Evolutionary conservation across 768 basidiomycete genomes (phyloP).

Genomic region (Cubamyces lactineus): DNA sequence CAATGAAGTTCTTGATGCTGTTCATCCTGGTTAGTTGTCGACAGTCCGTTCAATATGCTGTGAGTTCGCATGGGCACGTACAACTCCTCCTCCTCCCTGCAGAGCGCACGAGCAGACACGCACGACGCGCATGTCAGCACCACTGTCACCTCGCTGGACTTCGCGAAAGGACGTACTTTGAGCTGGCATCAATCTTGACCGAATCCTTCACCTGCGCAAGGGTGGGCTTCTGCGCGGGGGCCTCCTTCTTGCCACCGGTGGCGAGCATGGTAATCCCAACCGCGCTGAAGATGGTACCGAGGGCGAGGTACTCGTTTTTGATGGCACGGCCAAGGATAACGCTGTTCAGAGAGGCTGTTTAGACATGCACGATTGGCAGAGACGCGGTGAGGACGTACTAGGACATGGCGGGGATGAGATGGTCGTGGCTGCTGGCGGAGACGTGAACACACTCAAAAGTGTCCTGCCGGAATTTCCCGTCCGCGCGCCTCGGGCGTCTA

Average conservation of each 20-base stretch:
- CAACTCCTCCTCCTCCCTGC: conserved; percentile 86
- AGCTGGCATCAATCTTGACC: conserved; percentile 66
- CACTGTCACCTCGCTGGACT: neutral
- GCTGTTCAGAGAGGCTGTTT: conserved; percentile 42
- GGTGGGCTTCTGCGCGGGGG: conserved; percentile 45
- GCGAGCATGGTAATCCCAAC: conserved; percentile 58
- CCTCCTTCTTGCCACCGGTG: conserved; percentile 57
- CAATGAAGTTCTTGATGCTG: conserved; percentile 81
- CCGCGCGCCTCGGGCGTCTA: conserved; percentile 1
- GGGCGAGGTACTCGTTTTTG: conserved; percentile 79
- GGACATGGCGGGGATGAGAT: conserved; percentile 42
- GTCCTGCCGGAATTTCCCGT: conserved; percentile 21
- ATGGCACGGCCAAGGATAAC: conserved; percentile 77
- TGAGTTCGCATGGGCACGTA: conserved; percentile 44
- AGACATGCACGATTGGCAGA: neutral
- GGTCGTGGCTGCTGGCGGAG: conserved; percentile 27
- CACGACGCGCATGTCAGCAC: conserved; percentile 7
- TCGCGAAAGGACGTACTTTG: conserved; percentile 54
- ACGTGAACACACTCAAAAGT: conserved; percentile 16
- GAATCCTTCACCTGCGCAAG: conserved; percentile 58
- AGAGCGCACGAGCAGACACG: neutral
- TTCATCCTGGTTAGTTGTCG: conserved; percentile 51
- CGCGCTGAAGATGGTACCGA: conserved; percentile 62
- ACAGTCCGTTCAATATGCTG: conserved; percentile 33
- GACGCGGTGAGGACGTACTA: conserved; percentile 39